A percentile compares a stretch with the other conserved stretches of the same genome.
Conservation (phyloP, 2,329 filamentous ascomycete genomes). For the Alternaria consortialis region DNA sequence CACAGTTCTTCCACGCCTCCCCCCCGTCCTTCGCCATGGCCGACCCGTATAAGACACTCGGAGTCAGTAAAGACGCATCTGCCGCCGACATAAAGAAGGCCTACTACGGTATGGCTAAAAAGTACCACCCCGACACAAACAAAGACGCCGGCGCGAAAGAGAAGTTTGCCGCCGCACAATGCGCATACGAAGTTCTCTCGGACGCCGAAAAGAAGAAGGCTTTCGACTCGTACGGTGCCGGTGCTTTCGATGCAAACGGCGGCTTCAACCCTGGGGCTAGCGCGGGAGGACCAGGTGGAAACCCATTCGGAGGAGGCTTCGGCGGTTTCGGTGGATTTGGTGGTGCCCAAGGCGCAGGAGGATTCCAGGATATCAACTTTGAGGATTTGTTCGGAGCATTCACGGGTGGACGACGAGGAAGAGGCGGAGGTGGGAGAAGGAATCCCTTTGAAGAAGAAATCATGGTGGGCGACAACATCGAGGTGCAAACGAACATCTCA, state of each 20-base stretch:
- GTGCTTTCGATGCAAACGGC: slow-evolving; percentile 71
- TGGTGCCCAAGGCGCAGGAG: slow-evolving; percentile 61
- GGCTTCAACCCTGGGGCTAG: slow-evolving; percentile 81
- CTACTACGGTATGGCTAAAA: slow-evolving; percentile 97
- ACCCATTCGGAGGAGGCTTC: slow-evolving; percentile 64
- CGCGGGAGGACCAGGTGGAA: slow-evolving; percentile 68
- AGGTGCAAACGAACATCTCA: slow-evolving; percentile 89
- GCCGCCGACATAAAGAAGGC: slow-evolving; percentile 95
- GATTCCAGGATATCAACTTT: slow-evolving; percentile 89
- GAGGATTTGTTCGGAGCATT: slow-evolving; percentile 95
- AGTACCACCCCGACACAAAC: slow-evolving; percentile 97
- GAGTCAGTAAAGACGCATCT: slow-evolving; percentile 82
- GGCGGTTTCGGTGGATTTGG: slow-evolving; percentile 57
- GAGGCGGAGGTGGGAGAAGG: slow-evolving; percentile 59
- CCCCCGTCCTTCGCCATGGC: slow-evolving; percentile 70
- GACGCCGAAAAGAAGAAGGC: slow-evolving; percentile 93
- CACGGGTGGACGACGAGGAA: slow-evolving; percentile 65
- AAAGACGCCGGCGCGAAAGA: slow-evolving; percentile 95
- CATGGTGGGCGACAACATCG: slow-evolving; percentile 93
- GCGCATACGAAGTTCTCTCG: slow-evolving; percentile 91
- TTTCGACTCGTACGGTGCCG: slow-evolving; percentile 88
- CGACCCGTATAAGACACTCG: slow-evolving; percentile 88
- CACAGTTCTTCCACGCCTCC: slow-evolving; percentile 50
- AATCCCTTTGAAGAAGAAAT: slow-evolving; percentile 82
- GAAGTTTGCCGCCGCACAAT: slow-evolving; percentile 90